phyloP scores from a whole-genome alignment of 73 alveolate species.

The Loxodes magnus region DNA sequence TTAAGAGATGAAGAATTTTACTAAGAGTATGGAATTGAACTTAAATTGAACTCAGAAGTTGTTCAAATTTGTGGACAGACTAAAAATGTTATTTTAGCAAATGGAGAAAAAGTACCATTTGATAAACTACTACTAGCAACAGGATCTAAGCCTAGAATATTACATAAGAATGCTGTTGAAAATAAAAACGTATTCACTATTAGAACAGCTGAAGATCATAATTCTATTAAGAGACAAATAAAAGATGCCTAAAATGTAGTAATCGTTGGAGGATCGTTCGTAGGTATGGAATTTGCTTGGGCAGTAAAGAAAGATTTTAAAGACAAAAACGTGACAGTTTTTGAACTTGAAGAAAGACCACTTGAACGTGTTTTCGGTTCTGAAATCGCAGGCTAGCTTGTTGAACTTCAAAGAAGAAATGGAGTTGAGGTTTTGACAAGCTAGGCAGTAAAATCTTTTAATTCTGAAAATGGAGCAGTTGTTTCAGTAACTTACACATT shows the following conservation, averaged over 20 bases:
- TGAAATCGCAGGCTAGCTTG: slow-evolving; percentile 43
- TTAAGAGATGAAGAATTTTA: slow-evolving; percentile 36
- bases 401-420: slow-evolving; percentile 33
- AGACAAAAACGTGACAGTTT: slow-evolving; percentile 45
- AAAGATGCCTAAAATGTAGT: slow-evolving; percentile 46
- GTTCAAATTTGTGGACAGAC: slow-evolving; percentile 25
- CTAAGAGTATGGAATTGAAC: slow-evolving; percentile 43
- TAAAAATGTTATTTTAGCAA: slow-evolving; percentile 22
- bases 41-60: slow-evolving; percentile 21
- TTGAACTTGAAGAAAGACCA: slow-evolving; percentile 34
- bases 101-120: slow-evolving; percentile 27
- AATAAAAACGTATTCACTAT: slow-evolving; percentile 39
- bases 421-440: slow-evolving; percentile 36
- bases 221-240: slow-evolving; percentile 26
- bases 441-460: slow-evolving; percentile 29
- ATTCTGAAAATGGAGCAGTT: slow-evolving; percentile 40
- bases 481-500: slow-evolving; percentile 23
- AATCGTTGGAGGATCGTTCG: slow-evolving; percentile 64
- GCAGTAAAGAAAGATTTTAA: slow-evolving; percentile 23
- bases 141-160: slow-evolving; percentile 50
- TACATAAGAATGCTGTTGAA: slow-evolving; percentile 42
- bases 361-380: slow-evolving; percentile 52
- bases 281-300: slow-evolving; percentile 73
- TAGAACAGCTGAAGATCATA: slow-evolving; percentile 42
- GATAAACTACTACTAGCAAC: slow-evolving; percentile 72